Base-by-base conservation (phyloP, 2,329 filamentous ascomycete species). In the Apiospora rasikravindrae region DNA sequence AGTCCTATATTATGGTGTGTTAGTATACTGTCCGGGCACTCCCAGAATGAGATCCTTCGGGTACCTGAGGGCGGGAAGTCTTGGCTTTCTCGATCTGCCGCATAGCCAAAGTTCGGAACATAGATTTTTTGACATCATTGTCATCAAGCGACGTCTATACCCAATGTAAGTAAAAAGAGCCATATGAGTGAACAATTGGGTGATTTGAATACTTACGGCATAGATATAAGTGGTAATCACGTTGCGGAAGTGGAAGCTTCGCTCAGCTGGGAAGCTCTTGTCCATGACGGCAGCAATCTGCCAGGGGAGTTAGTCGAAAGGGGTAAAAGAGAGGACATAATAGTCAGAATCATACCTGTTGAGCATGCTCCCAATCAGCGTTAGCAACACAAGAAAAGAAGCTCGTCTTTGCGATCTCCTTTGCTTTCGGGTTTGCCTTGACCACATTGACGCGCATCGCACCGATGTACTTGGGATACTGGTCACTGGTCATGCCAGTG, bases 231-330 rank as follows among this genome's bases (percentile, higher is more conserved):
- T 89, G 22, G 88, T 82, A 26, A 84, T 80, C 74, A 90, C 89
- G 73, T 87, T 89, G 83, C 85, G 88, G 73, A 89, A 89, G 78
- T 88, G 81, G 71, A 85, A 86, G 2, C 81, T 80, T 42, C 85
- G 81, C 29, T 89, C 86, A 40, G 82, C 79, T 2, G 86, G 81
- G 69, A 87, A 86, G 0, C 85, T 85, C 76, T 86, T 86, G 73
- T 89, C 88, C 37, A 89, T 76, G 0, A 85, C 84, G 1, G 86
- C 86, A 0, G 88, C 86, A 76, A 90, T 90, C 87, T 90, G 71
- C 2, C 22, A 8, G 16, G 7, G 14, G 49, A 73, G 22, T 71
- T 71, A 47, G 44, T 72, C 33, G 74, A 64, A 51, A 70, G 69
- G 8, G n/a, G n/a, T 14, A 26, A 14, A 13, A 51, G 24, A 14